Conservation (phyloP, 345 rosid genomes). For the Aquilaria yunnanensis region DNA sequence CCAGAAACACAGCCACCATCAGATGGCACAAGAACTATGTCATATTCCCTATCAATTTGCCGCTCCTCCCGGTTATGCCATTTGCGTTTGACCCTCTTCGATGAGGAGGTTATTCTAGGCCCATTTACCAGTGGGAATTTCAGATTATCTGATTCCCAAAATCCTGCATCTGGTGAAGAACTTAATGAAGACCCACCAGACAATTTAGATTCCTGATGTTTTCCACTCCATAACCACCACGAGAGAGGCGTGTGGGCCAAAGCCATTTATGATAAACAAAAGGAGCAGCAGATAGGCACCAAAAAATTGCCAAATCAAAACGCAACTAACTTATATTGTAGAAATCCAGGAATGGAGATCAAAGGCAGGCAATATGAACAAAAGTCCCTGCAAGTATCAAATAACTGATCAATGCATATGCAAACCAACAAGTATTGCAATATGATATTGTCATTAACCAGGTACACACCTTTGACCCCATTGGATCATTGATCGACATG, state of each 20-base stretch:
- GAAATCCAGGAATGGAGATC: background rate
- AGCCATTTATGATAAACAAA: conserved; percentile 34
- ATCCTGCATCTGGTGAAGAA: conserved; percentile 29
- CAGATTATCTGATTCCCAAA: conserved; percentile 47
- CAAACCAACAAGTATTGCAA: background rate
- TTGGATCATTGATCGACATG: conserved; percentile 4
- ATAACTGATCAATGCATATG: background rate
- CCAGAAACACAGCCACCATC: conserved; percentile 76
- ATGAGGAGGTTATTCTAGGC: conserved; percentile 33
- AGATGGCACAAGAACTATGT: conserved; percentile 68
- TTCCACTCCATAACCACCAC: conserved; percentile 66
- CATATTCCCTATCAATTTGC: conserved; percentile 61
- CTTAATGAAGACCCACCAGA: conserved; percentile 35
- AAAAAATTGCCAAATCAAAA: conserved; percentile 2
- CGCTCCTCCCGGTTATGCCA: conserved; percentile 68
- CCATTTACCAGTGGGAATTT: conserved; percentile 47
- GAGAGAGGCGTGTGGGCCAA: conserved; percentile 48
- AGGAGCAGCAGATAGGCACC: background rate
- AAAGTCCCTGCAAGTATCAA: conserved; percentile 4
- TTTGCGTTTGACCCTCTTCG: conserved; percentile 51
- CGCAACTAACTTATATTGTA: conserved; percentile 5
- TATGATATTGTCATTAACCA: background rate
- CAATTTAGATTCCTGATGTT: conserved; percentile 40
- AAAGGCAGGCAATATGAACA: background rate
- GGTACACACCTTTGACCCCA: background rate